Evolutionary conservation across 2,329 filamentous ascomycete genomes (phyloP).

Genomic region (Aspergillus ochraceoroseus): DNA sequence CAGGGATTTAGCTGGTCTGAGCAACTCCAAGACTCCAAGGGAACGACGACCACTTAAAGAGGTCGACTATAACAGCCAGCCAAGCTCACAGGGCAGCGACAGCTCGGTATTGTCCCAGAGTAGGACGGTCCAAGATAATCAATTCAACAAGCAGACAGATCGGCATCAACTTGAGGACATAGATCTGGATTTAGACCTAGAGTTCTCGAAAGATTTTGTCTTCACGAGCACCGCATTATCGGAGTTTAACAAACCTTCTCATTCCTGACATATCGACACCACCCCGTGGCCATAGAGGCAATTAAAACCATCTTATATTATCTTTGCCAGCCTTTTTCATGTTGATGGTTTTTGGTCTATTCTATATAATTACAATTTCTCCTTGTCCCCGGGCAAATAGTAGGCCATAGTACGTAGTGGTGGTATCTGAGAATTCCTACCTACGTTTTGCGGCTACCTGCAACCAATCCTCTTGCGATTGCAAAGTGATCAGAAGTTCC

Average conservation of each 20-base stretch:
- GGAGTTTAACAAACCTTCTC: slow-evolving; percentile 19
- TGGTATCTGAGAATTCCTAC: too few species aligned
- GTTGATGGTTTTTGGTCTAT: too few species aligned
- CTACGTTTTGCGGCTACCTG: too few species aligned
- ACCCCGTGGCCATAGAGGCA: too few species aligned
- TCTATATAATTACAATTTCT: too few species aligned
- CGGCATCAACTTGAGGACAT: slow-evolving; percentile 26
- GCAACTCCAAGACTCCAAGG: slow-evolving; percentile 7
- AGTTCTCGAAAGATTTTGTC: slow-evolving; percentile 36
- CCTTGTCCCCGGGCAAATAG: too few species aligned
- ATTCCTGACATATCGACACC: background rate
- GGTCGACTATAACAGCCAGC: slow-evolving; percentile 27
- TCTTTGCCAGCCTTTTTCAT: too few species aligned
- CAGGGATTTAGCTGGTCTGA: slow-evolving; percentile 9
- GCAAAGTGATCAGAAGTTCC: too few species aligned
- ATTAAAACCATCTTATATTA: too few species aligned
- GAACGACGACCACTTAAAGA: slow-evolving; percentile 26
- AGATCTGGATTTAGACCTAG: slow-evolving; percentile 34
- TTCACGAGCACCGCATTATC: slow-evolving; percentile 34
- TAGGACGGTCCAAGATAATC: slow-evolving; percentile 12
- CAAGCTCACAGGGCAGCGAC: slow-evolving; percentile 19
- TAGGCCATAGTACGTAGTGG: too few species aligned
- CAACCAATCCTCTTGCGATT: too few species aligned
- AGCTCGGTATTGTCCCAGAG: slow-evolving; percentile 14
- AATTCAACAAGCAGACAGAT: slow-evolving; percentile 10